A percentile compares a stretch with the other conserved stretches of the same genome.
These are phyloP conservation scores for Hanseniaspora valbyensis DNA, from an alignment of 805 yeast genomes.

Conservation along the genomic window DNA sequence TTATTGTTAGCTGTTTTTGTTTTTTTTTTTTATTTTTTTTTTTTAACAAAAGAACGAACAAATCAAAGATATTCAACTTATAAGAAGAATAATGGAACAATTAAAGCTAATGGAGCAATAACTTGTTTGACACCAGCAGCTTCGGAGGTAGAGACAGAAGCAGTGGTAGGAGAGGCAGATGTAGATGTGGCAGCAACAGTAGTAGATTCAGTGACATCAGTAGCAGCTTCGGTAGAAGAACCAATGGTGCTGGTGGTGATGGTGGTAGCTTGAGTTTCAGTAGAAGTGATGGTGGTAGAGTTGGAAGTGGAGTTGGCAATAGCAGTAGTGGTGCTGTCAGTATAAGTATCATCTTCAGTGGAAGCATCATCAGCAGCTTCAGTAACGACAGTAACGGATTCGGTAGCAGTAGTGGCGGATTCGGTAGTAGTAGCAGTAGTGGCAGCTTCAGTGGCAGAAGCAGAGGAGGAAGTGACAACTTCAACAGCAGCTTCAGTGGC, in stretches of 20 bases:
- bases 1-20: too few species aligned
- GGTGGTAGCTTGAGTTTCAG: background rate
- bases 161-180: background rate
- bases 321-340: too few species aligned
- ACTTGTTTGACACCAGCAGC: slow-evolving; percentile 1
- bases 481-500: slow-evolving; percentile 25
- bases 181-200: background rate
- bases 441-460: slow-evolving; percentile 26
- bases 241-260: background rate
- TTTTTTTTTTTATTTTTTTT: too few species aligned
- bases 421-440: slow-evolving; percentile 29
- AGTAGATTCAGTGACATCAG: background rate
- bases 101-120: slow-evolving; percentile 10
- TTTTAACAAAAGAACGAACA: background rate
- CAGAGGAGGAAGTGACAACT: slow-evolving; percentile 31
- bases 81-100: slow-evolving; percentile 7
- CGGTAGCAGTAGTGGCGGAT: slow-evolving; percentile 30
- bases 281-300: slow-evolving; percentile 23
- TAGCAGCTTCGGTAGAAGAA: background rate
- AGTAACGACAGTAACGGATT: slow-evolving; percentile 26
- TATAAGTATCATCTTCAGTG: slow-evolving; percentile 95
- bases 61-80: background rate
- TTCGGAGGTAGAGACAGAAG: background rate
- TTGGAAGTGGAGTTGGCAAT: too few species aligned
- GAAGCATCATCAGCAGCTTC: too few species aligned